These are phyloP conservation scores for Ustilago loliicola DNA, from an alignment of 1,284 basidiomycete genomes.

Conservation along the genomic window DNA sequence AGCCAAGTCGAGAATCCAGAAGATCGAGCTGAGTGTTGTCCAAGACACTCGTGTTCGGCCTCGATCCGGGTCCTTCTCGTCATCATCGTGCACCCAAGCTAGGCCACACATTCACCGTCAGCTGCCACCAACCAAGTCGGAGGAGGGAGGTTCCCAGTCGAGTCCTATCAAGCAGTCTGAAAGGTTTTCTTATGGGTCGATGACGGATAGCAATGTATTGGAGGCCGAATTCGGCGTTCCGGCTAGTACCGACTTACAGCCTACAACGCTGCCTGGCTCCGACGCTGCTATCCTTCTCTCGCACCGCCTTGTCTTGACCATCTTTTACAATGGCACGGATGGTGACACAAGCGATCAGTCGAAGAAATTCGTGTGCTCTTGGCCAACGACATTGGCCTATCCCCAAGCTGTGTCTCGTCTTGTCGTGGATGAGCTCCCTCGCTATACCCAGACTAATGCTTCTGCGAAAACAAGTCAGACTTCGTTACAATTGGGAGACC, in stretches of 20 bases:
- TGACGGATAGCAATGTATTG: neutral
- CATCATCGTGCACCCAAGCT: neutral
- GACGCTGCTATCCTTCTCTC: constrained; percentile 8
- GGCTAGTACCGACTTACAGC: neutral
- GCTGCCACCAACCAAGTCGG: neutral
- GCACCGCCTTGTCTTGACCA: constrained; percentile 17
- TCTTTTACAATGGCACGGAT: neutral
- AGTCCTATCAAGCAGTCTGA: neutral
- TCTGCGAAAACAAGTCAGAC: neutral
- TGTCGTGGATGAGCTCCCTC: neutral
- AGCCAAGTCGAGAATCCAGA: neutral
- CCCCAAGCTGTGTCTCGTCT: neutral
- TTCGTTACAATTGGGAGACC: neutral
- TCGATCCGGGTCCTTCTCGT: neutral
- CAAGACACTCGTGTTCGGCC: constrained; percentile 13
- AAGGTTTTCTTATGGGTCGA: neutral
- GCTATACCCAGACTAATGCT: neutral
- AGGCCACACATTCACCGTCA: neutral
- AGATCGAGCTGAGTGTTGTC: neutral
- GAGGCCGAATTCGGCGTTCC: neutral
- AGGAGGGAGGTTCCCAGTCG: neutral
- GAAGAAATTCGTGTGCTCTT: neutral
- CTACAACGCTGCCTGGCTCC: constrained; percentile 5
- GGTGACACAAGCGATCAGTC: neutral
- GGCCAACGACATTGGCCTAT: constrained; percentile 14